These are phyloP conservation scores for Selaginella moellendorffii DNA, from an alignment of 75 land plant genomes.

Conservation along the genomic window DNA sequence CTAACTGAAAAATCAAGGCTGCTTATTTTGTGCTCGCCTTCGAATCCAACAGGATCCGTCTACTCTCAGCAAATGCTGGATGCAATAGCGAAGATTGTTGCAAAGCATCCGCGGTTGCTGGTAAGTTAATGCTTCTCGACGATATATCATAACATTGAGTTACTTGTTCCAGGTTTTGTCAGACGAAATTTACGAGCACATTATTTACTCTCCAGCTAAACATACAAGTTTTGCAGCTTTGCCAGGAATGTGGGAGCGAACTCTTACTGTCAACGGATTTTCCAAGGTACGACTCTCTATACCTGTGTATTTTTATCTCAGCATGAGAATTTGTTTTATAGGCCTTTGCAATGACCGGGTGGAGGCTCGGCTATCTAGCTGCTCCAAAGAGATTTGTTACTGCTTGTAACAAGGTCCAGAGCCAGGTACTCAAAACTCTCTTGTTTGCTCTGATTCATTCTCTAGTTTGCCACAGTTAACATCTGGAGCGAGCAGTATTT, in stretches of 20 bases:
- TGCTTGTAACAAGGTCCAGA: conserved; percentile 81
- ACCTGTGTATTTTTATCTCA: not conserved
- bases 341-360: conserved; percentile 99
- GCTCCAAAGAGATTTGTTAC: conserved; percentile 86
- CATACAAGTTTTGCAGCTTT: conserved; percentile 95
- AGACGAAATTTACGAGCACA: conserved; percentile 98
- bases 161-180: conserved; percentile 50
- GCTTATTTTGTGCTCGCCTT: conserved; percentile 76
- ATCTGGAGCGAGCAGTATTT: conserved; percentile 94
- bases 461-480: conserved; percentile 38
- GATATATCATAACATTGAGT: not conserved
- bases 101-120: conserved; percentile 79
- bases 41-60: conserved; percentile 97
- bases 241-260: conserved; percentile 97
- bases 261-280: conserved; percentile 91
- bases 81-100: conserved; percentile 71
- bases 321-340: conserved; percentile 11
- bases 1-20: conserved; percentile 79
- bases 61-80: conserved; percentile 57
- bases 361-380: conserved; percentile 98
- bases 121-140: conserved; percentile 22
- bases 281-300: conserved; percentile 50
- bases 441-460: not conserved
- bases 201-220: conserved; percentile 79
- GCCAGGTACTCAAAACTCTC: conserved; percentile 45